phyloP scores from a whole-genome alignment of 1,284 basidiomycete genomes.

The Malassezia restricta region DNA sequence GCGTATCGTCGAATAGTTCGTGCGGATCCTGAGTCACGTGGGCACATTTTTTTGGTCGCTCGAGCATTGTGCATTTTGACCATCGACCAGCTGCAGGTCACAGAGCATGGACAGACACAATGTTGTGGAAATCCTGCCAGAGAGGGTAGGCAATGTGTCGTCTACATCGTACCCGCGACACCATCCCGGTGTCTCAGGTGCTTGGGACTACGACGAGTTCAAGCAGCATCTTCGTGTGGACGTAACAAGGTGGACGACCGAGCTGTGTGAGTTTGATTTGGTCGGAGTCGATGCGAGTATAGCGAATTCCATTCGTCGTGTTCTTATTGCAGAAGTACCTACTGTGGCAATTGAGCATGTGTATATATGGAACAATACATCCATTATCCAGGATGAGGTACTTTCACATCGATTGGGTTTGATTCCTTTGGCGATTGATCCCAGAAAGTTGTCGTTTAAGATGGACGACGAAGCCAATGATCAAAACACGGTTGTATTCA shows the following conservation, averaged over 20 bases:
- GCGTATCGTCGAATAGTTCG: too few relatives aligned
- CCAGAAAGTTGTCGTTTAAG: conserved; percentile 51
- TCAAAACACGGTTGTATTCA: conserved; percentile 82
- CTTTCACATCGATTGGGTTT: conserved; percentile 80
- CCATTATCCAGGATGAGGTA: conserved; percentile 87
- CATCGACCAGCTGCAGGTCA: background rate
- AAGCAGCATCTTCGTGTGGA: conserved; percentile 22
- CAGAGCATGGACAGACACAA: conserved; percentile 22
- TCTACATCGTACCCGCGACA: conserved; percentile 35
- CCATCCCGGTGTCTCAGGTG: conserved; percentile 22
- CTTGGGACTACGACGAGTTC: conserved; percentile 23
- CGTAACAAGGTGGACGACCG: conserved; percentile 31
- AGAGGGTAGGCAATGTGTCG: conserved; percentile 37
- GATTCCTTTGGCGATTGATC: conserved; percentile 77
- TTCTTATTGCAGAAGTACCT: conserved; percentile 75
- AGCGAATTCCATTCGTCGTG: conserved; percentile 82
- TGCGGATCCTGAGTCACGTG: too few relatives aligned
- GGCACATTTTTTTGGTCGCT: too few relatives aligned
- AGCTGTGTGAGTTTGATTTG: conserved; percentile 74
- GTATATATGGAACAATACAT: conserved; percentile 91
- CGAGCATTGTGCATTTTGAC: too few relatives aligned
- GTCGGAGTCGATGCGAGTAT: conserved; percentile 91
- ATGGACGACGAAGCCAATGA: conserved; percentile 57
- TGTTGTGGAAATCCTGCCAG: conserved; percentile 37
- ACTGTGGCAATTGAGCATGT: conserved; percentile 85